Percentiles rank a stretch among this genome's conserved stretches.
phyloP scores from a whole-genome alignment of 2,329 filamentous ascomycete genomes.

The Cordyceps cateniannulata region DNA sequence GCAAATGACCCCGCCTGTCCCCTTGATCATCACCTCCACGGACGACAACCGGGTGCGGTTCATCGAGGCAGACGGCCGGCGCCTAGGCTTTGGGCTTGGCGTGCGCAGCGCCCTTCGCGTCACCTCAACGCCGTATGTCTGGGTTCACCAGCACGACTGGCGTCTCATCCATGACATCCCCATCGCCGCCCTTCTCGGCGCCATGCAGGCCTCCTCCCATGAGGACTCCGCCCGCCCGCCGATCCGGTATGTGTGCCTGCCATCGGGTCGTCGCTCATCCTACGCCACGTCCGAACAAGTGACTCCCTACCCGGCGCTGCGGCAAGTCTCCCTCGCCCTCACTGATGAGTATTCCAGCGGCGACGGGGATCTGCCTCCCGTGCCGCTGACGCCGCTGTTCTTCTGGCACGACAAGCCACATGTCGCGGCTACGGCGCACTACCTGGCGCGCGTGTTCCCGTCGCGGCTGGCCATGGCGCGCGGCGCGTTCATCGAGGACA shows the following conservation, averaged over 20 bases:
- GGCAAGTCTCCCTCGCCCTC: slow-evolving; percentile 33
- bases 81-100: slow-evolving; percentile 47
- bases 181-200: slow-evolving; percentile 33
- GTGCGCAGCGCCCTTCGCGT: slow-evolving; percentile 45
- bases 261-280: slow-evolving; percentile 43
- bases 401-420: slow-evolving; percentile 56
- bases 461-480: slow-evolving; percentile 42
- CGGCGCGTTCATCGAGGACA: slow-evolving; percentile 52
- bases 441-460: slow-evolving; percentile 43
- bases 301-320: slow-evolving; percentile 33
- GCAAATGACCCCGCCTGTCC: slow-evolving; percentile 28
- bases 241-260: slow-evolving; percentile 47
- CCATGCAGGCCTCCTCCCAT: slow-evolving; percentile 35
- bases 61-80: slow-evolving; percentile 38
- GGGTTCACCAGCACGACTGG: slow-evolving; percentile 55
- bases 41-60: slow-evolving; percentile 35
- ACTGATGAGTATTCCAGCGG: slow-evolving; percentile 32
- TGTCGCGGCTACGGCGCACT: slow-evolving; percentile 41
- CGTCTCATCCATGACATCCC: slow-evolving; percentile 39
- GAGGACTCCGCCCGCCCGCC: slow-evolving; percentile 23
- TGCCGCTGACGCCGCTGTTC: slow-evolving; percentile 49
- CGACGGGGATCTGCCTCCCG: slow-evolving; percentile 10
- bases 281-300: slow-evolving; percentile 45
- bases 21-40: slow-evolving; percentile 29
- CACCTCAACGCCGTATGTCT: slow-evolving; percentile 44